Base-by-base conservation (phyloP, 2,329 filamentous ascomycete genomes). In the Teratosphaeriaceae sp. region DNA sequence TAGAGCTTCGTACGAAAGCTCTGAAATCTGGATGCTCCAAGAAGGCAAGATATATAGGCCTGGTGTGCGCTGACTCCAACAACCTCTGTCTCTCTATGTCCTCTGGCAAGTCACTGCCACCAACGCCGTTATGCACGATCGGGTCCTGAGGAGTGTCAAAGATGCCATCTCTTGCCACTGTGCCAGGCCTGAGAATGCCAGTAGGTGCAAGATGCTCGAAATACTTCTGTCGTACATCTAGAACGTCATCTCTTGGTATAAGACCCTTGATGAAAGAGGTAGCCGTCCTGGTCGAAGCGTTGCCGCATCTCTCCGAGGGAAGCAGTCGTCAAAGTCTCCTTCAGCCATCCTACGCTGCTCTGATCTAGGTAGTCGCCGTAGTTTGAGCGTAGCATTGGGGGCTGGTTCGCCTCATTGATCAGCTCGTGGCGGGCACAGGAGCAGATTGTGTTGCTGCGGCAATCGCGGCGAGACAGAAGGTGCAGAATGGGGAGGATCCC, bases 231-330 rank as follows among this genome's bases (percentile, higher is more conserved):
- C 68, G 57, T 36, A 63, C 62, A 45, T 66, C 60, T 15, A 69
- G 53, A 5, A 72, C 68, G 41, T 67, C 65, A 35, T 64, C 61
- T 15, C 67, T 58, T 5, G 68, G 67, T 19, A 71, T 50, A 5
- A 71, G 43, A 4, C 60, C 58, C 39, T 70, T 71, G 24, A 71
- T 52, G 45, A n/a, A 64, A 69, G 20, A 71, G 48, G 48, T 70
- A 71, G 20, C 67, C 66, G 39, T 70, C 67, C 13, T 56, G 48
- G 16, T 60, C 40, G 27, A 65, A 64, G 5, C 64, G 65, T 29
- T 55, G 51, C 19, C 65, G 61, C 49, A 71, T 61, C 37, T 69
- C 61, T 26, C 62, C 54, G 7, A 67, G 43, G 3, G 66, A 61
- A 15, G 66, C 64, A 45, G 58, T 50, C n/a, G 55, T 53, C 3